Evolutionary conservation across 495 filamentous ascomycete species (phyloP), one percentile per base, ranked within the genome.

Genomic region (Penicillium lividum): DNA sequence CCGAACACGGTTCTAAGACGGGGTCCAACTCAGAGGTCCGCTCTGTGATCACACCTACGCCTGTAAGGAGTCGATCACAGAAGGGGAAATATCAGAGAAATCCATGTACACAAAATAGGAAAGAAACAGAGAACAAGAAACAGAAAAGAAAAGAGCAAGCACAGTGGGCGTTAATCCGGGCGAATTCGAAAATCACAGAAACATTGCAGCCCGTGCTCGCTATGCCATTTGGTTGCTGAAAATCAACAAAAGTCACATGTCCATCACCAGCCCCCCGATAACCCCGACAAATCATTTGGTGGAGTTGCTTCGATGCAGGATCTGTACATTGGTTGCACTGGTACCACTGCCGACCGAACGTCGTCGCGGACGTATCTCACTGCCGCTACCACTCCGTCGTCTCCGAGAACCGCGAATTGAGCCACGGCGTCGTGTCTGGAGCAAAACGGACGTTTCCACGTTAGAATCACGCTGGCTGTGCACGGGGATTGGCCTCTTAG

Each of bases 401-500:
- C 75, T 73, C 53, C 74, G 65, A 64, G 64, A 52, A 65, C 62
- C 69, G 54, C 76, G 75, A 68, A 75, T 60, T 52, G 75, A 74
- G 56, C 72, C 74, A 65, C 74, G 75, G 68, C 74, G 75, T 68
- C 74, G 75, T 77, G 74, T 79, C 77, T 80, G 77, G 69, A 79
- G 62, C 64, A 73, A 66, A 76, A 75, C 70, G 70, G 72, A 77
- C 73, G 75, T 73, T 74, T 63, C 60, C 74, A 73, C 68, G 68
- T 80, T 80, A 80, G 77, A 80, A 80, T 78, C 73, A 79, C 62
- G 73, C 71, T 77, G 68, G 68, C 76, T 78, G 65, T 70, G 73
- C 65, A 70, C 42, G 54, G 55, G 61, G 61, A 47, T 58, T 56
- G 59, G 65, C 56, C 57, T 75, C 74, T 80, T 80, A 80, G 77